Conservation (phyloP, 2,329 filamentous ascomycete species). For the Nothopassalora personata region DNA sequence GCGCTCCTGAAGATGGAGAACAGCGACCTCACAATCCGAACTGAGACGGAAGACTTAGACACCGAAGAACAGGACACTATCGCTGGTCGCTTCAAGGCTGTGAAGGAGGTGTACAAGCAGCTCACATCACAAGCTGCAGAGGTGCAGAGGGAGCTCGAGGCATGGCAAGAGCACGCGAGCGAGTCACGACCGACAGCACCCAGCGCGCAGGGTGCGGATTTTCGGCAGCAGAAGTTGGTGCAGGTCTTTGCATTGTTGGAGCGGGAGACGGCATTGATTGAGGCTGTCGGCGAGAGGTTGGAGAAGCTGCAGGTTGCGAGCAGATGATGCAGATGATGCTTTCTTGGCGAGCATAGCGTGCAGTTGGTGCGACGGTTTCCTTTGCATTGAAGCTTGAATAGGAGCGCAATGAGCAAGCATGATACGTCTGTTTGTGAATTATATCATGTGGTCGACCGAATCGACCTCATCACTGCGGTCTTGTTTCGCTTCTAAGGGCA, state of each 20-base stretch:
- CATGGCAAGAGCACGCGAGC: slow-evolving; percentile 20
- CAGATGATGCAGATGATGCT: not conserved
- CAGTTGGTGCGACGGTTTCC: not conserved
- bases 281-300: slow-evolving; percentile 59
- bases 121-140: slow-evolving; percentile 26
- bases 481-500: no score
- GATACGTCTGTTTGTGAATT: not conserved
- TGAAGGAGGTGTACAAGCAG: slow-evolving; percentile 25
- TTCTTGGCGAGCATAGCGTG: not conserved
- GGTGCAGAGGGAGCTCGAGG: slow-evolving; percentile 29
- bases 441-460: not conserved
- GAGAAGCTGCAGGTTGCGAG: slow-evolving; percentile 45
- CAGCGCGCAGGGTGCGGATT: slow-evolving; percentile 44
- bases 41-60: slow-evolving; percentile 7
- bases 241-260: slow-evolving; percentile 61
- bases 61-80: slow-evolving; percentile 12
- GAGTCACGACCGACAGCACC: slow-evolving; percentile 40
- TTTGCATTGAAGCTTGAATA: not conserved
- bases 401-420: not conserved
- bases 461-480: no score
- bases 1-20: slow-evolving; percentile 31
- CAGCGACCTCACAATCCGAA: slow-evolving; percentile 16
- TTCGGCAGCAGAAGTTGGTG: slow-evolving; percentile 58
- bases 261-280: slow-evolving; percentile 62
- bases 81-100: slow-evolving; percentile 22